Conservation (phyloP, 2,329 filamentous ascomycete species). For the Neofusicoccum sp. region DNA sequence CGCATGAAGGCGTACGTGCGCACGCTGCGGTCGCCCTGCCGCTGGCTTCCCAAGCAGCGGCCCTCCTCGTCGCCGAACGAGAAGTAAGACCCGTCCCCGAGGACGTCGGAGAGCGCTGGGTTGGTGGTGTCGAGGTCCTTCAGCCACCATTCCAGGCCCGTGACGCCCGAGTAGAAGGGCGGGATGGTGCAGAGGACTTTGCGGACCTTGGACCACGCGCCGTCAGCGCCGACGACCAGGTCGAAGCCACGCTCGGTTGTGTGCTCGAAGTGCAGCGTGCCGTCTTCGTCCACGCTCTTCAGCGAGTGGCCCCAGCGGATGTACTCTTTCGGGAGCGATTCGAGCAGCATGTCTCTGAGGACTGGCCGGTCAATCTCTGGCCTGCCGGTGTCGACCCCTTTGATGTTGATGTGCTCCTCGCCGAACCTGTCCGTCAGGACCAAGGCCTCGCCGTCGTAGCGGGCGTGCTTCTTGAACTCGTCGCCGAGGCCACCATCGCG, state of each 20-base stretch:
- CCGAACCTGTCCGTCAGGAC: constrained; percentile 44
- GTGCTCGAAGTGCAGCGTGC: constrained; percentile 10
- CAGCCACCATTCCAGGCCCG: constrained; percentile 43
- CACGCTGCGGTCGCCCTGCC: constrained; percentile 52
- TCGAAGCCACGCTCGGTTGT: constrained; percentile 36
- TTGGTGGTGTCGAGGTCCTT: constrained; percentile 42
- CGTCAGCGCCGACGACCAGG: constrained; percentile 51
- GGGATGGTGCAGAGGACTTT: constrained; percentile 31
- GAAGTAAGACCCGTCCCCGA: constrained; percentile 35
- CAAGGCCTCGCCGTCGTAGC: constrained; percentile 54
- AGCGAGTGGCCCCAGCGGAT: constrained; percentile 46
- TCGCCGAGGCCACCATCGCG: constrained; percentile 51
- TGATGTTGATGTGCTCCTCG: constrained; percentile 27
- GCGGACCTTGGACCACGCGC: constrained; percentile 45
- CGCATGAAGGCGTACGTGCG: constrained; percentile 39
- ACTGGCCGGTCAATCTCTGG: constrained; percentile 55
- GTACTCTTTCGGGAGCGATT: constrained; percentile 45
- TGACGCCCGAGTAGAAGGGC: constrained; percentile 50
- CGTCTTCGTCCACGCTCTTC: background rate
- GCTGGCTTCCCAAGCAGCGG: constrained; percentile 40
- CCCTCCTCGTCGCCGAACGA: constrained; percentile 33
- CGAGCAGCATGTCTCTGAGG: constrained; percentile 46
- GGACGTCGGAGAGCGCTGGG: constrained; percentile 44
- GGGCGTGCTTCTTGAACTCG: constrained; percentile 50
- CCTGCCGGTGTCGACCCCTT: constrained; percentile 32